Conservation (phyloP, 73 alveolate species). For the Paramecium caudatum region DNA sequence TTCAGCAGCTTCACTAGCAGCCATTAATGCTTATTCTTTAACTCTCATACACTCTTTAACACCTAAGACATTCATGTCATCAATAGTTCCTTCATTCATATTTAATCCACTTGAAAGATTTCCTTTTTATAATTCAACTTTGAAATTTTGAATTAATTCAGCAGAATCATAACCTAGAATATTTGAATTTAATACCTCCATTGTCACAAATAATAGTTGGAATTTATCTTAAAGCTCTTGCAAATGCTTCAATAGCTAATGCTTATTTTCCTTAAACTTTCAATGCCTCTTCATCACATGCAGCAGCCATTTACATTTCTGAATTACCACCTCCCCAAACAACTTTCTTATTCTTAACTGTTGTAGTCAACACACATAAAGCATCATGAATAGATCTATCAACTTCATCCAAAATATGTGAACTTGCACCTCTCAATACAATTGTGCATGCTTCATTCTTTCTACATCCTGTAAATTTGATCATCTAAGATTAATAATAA, state of each 20-base stretch:
- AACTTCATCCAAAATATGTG: slow-evolving; percentile 97
- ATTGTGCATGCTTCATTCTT: slow-evolving; percentile 97
- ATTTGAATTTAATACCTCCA: slow-evolving; percentile 74
- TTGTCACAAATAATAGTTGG: slow-evolving; percentile 98
- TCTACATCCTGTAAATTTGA: slow-evolving; percentile 97
- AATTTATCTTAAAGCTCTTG: slow-evolving; percentile 95
- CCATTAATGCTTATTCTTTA: slow-evolving; percentile 94
- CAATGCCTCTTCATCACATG: slow-evolving; percentile 93
- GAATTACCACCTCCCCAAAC: slow-evolving; percentile 98
- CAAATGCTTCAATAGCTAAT: slow-evolving; percentile 96
- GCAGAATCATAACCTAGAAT: slow-evolving; percentile 90
- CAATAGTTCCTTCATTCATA: slow-evolving; percentile 90
- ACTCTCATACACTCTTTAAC: slow-evolving; percentile 97
- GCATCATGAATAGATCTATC: slow-evolving; percentile 99
- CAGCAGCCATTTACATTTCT: slow-evolving; percentile 96
- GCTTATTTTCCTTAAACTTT: slow-evolving; percentile 93
- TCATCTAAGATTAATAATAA: slow-evolving; percentile 52
- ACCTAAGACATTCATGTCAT: slow-evolving; percentile 92
- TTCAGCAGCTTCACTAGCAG: slow-evolving; percentile 99
- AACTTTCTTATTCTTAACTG: slow-evolving; percentile 92
- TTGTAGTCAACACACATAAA: slow-evolving; percentile 94
- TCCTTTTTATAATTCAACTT: slow-evolving; percentile 95
- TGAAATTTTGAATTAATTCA: slow-evolving; percentile 94
- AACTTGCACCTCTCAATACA: slow-evolving; percentile 95
- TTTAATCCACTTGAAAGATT: slow-evolving; percentile 89